These are phyloP conservation scores for Cryptomeria japonica DNA, from an alignment of 75 land plant species.

Conservation along the genomic window DNA sequence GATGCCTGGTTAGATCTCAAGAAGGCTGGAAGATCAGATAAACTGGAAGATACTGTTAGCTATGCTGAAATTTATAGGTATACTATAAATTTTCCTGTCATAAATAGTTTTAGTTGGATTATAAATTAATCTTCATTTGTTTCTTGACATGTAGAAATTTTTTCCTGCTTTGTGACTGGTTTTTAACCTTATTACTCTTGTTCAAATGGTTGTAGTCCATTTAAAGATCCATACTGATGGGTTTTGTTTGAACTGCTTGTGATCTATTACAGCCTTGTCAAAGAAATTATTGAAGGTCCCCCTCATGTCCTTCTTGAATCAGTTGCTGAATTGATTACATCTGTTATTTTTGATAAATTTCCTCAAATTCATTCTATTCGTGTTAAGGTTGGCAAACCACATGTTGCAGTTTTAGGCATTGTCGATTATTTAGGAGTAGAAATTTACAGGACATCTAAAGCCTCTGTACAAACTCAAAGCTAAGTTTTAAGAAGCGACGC, in stretches of 20 bases:
- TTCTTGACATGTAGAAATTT: not conserved
- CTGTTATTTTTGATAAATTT: conserved; percentile 36
- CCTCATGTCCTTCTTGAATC: conserved; percentile 73
- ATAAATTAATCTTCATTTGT: not conserved
- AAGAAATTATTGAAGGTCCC: conserved; percentile 73
- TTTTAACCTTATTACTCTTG: not conserved
- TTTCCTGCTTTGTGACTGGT: not conserved
- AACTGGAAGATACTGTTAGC: conserved; percentile 64
- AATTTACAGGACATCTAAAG: conserved; percentile 33
- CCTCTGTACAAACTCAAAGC: not conserved
- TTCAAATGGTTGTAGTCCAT: not conserved
- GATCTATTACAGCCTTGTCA: conserved; percentile 49
- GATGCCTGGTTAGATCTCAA: conserved; percentile 81
- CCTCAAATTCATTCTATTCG: conserved; percentile 62
- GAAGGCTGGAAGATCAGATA: conserved; percentile 58
- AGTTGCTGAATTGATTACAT: conserved; percentile 68
- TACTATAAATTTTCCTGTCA: too few relatives aligned
- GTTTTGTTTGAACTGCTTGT: not conserved
- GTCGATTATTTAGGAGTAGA: conserved; percentile 85
- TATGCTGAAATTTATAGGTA: conserved; percentile 74
- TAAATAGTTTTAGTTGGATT: not conserved
- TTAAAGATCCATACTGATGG: not conserved
- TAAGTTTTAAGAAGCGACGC: not conserved
- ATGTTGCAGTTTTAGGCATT: conserved; percentile 73
- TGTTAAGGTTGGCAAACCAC: conserved; percentile 83